Conservation (phyloP, 805 yeast genomes). For the Barnettozyma sucrosica region DNA sequence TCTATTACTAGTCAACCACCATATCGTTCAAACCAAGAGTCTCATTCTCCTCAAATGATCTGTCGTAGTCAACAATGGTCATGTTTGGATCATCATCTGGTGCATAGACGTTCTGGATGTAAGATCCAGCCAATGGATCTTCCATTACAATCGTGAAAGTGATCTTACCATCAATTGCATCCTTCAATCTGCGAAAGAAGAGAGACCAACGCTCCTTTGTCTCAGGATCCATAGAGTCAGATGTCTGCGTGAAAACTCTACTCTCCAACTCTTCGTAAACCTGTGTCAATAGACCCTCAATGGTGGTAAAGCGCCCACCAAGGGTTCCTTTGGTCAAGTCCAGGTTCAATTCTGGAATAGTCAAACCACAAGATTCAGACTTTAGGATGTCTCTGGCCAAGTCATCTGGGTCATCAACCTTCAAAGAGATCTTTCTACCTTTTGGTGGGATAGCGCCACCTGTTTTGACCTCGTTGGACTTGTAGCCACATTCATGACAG, state of each 20-base stretch:
- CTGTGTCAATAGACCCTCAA: constrained; percentile 88
- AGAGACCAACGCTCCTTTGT: constrained; percentile 77
- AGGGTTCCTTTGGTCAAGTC: constrained; percentile 94
- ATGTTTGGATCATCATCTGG: constrained; percentile 98
- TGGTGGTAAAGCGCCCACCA: constrained; percentile 96
- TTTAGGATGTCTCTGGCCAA: constrained; percentile 90
- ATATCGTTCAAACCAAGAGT: constrained; percentile 70
- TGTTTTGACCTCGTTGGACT: constrained; percentile 95
- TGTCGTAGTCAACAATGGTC: constrained; percentile 83
- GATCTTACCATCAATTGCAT: constrained; percentile 75
- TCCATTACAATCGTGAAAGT: constrained; percentile 84
- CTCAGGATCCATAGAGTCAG: constrained; percentile 83
- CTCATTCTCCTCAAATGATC: constrained; percentile 86
- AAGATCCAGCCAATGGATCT: constrained; percentile 93
- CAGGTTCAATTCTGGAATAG: constrained; percentile 79
- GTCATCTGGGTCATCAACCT: constrained; percentile 81
- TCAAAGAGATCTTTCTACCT: constrained; percentile 70
- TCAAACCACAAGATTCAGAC: constrained; percentile 86
- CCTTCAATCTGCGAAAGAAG: constrained; percentile 68
- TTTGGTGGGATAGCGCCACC: constrained; percentile 92
- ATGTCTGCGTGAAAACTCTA: constrained; percentile 77
- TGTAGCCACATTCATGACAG: constrained; percentile 90
- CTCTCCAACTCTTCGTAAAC: constrained; percentile 84
- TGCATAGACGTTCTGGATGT: constrained; percentile 96
- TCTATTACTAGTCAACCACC: constrained; percentile 21